Conservation (phyloP, 2,329 filamentous ascomycete species). For the Apiospora pterosperma region DNA sequence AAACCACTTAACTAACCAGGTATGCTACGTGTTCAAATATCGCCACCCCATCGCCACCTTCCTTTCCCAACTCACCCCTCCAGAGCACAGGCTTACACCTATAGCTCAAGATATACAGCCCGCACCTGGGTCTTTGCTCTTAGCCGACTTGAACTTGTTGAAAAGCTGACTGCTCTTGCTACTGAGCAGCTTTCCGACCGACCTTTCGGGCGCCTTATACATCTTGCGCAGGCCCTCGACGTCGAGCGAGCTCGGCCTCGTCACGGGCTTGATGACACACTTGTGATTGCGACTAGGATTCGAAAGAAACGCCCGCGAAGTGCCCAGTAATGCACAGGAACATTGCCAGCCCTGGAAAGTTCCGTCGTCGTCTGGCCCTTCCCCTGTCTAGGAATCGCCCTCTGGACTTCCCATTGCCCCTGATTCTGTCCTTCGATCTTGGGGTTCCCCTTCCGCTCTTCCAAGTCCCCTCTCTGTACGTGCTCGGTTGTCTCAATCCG, state of each 20-base stretch:
- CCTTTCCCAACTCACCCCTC: background rate
- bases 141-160: background rate
- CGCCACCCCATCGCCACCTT: no score
- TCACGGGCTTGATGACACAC: background rate
- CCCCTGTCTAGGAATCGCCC: no score
- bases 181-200: background rate
- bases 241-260: background rate
- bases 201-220: background rate
- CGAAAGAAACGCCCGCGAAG: no score
- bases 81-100: background rate
- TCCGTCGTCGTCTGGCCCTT: no score
- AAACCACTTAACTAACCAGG: no score
- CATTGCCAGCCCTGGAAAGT: no score
- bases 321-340: no score
- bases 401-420: no score
- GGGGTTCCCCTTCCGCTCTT: background rate
- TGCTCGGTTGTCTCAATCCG: background rate
- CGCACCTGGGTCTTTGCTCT: background rate
- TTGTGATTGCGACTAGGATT: no score
- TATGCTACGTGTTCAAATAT: no score
- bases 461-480: background rate
- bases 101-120: background rate
- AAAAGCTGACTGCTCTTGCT: background rate
- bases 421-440: background rate
- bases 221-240: constrained; percentile 8